Evolutionary conservation across 2,329 filamentous ascomycete genomes (phyloP).

Genomic region (Diaporthe batatas): DNA sequence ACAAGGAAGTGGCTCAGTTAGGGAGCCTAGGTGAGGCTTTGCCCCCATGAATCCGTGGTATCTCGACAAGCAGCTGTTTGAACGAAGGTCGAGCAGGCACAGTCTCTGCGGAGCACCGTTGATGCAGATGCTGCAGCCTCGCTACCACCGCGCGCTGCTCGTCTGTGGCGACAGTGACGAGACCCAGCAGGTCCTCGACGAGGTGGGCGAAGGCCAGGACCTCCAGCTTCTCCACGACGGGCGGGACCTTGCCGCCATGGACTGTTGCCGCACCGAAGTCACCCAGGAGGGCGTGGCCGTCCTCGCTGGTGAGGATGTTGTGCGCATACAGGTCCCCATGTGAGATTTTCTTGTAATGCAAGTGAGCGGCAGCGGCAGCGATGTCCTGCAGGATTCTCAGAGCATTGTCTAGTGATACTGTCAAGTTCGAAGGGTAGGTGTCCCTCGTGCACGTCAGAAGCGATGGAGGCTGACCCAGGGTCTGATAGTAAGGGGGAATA

Average conservation of each 20-base stretch:
- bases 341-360: conserved; percentile 58
- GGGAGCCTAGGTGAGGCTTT: background rate
- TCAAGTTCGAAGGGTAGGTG: conserved; percentile 51
- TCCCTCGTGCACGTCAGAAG: conserved; percentile 62
- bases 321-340: conserved; percentile 64
- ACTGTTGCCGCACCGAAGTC: conserved; percentile 64
- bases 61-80: conserved; percentile 47
- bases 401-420: conserved; percentile 49
- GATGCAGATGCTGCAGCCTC: conserved; percentile 48
- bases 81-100: conserved; percentile 52
- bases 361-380: conserved; percentile 57
- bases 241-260: conserved; percentile 49
- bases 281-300: conserved; percentile 59
- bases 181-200: conserved; percentile 58
- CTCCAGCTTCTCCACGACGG: conserved; percentile 57
- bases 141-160: conserved; percentile 40
- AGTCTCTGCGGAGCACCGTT: conserved; percentile 46
- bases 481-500: conserved; percentile 58
- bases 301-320: conserved; percentile 58
- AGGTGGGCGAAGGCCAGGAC: conserved; percentile 63
- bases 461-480: conserved; percentile 59
- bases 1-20: background rate
- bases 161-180: conserved; percentile 47
- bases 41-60: conserved; percentile 35
- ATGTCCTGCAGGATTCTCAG: conserved; percentile 56